Conservation (phyloP, 2,329 filamentous ascomycete genomes). For the Proliferodiscus dingleyae region DNA sequence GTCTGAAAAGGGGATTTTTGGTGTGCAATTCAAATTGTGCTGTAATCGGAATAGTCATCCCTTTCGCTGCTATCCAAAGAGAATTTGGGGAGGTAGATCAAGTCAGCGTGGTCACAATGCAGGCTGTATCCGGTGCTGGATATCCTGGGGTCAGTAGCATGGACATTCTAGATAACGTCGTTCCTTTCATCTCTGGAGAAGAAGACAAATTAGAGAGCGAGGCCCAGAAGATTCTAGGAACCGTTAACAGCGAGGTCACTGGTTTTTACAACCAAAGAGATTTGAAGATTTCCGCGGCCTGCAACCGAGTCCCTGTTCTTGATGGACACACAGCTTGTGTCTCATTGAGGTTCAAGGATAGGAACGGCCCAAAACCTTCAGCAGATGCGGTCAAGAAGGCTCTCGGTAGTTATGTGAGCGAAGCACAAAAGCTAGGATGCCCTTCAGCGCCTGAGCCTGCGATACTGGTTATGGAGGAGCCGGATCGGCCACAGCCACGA, state of each 20-base stretch:
- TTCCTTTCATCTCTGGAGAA: slow-evolving; percentile 88
- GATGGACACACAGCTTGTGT: slow-evolving; percentile 97
- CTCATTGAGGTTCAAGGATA: slow-evolving; percentile 73
- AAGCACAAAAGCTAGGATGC: slow-evolving; percentile 78
- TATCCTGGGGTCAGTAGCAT: slow-evolving; percentile 88
- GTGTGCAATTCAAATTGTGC: slow-evolving; percentile 99
- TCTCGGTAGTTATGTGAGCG: slow-evolving; percentile 73
- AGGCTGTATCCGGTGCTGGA: slow-evolving; percentile 88
- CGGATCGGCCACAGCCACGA: slow-evolving; percentile 84
- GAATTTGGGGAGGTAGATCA: slow-evolving; percentile 77
- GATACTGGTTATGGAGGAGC: slow-evolving; percentile 85
- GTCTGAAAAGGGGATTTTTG: slow-evolving; percentile 78
- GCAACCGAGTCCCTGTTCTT: slow-evolving; percentile 90
- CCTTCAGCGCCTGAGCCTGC: slow-evolving; percentile 77
- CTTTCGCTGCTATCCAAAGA: slow-evolving; percentile 83
- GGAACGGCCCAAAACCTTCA: slow-evolving; percentile 57
- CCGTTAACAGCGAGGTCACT: slow-evolving; percentile 64
- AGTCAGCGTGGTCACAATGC: slow-evolving; percentile 82
- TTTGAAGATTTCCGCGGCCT: slow-evolving; percentile 78
- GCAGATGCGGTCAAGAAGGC: slow-evolving; percentile 74
- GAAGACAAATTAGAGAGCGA: slow-evolving; percentile 96
- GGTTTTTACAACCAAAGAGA: slow-evolving; percentile 70
- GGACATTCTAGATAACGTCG: slow-evolving; percentile 95
- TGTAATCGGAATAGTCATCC: slow-evolving; percentile 92
- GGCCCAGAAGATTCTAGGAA: slow-evolving; percentile 88